Conservation (phyloP, 1,284 basidiomycete genomes). For the Polyporus tsugae region DNA sequence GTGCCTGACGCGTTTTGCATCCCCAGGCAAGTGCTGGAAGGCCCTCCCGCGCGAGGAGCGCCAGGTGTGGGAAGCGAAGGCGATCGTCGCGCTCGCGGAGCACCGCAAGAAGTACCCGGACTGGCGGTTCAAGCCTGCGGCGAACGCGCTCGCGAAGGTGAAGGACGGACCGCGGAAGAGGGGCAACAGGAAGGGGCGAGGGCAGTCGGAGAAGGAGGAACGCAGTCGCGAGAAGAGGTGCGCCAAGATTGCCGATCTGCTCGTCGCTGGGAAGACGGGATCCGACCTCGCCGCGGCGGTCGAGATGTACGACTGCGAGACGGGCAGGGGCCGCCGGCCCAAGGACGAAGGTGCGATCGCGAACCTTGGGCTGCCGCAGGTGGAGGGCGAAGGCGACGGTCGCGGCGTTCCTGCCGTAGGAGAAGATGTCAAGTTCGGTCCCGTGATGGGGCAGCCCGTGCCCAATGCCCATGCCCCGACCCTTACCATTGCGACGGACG, state of each 20-base stretch:
- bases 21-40: constrained; percentile 66
- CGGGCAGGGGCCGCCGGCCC: constrained; percentile 30
- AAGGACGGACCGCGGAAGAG: constrained; percentile 46
- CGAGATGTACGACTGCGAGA: constrained; percentile 47
- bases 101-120: constrained; percentile 80
- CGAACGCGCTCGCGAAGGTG: constrained; percentile 61
- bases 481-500: constrained; percentile 25
- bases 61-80: constrained; percentile 79
- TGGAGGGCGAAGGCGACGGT: constrained; percentile 9
- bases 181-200: constrained; percentile 44
- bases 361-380: constrained; percentile 26
- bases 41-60: constrained; percentile 66
- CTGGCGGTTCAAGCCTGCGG: constrained; percentile 76
- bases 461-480: neutral
- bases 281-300: constrained; percentile 57
- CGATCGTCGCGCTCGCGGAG: constrained; percentile 76
- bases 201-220: constrained; percentile 52
- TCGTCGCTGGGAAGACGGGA: constrained; percentile 59
- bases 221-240: constrained; percentile 50
- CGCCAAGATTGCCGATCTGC: constrained; percentile 57
- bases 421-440: constrained; percentile 20
- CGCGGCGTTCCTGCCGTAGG: constrained; percentile 10
- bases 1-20: constrained; percentile 26
- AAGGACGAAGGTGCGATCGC: constrained; percentile 32
- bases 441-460: constrained; percentile 11